Percentiles rank a stretch among this genome's conserved stretches.
Evolutionary conservation across 2,329 filamentous ascomycete genomes (phyloP).

Genomic region (Aspergillus ruber): DNA sequence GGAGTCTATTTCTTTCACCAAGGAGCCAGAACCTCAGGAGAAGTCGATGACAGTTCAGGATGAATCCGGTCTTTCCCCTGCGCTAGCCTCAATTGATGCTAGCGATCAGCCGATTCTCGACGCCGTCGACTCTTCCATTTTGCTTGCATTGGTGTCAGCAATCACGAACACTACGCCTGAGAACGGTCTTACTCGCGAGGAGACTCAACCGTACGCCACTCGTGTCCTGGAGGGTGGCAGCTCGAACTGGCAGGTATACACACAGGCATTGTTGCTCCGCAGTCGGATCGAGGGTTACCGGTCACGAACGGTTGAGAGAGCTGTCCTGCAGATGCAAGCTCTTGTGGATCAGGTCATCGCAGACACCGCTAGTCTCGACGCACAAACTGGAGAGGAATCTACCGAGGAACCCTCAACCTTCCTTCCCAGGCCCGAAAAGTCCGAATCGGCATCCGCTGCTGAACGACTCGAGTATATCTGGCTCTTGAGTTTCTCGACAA

Average conservation of each 20-base stretch:
- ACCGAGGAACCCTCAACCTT: conserved; percentile 63
- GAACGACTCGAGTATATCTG: conserved; percentile 79
- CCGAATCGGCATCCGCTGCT: conserved; percentile 66
- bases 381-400: conserved; percentile 23
- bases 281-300: conserved; percentile 84
- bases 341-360: conserved; percentile 92
- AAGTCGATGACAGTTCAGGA: conserved; percentile 34
- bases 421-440: conserved; percentile 66
- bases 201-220: conserved; percentile 84
- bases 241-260: conserved; percentile 97
- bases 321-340: conserved; percentile 86
- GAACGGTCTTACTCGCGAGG: conserved; percentile 83
- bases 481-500: conserved; percentile 71
- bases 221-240: conserved; percentile 81
- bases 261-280: conserved; percentile 81
- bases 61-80: conserved; percentile 50
- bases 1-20: conserved; percentile 75
- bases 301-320: conserved; percentile 80
- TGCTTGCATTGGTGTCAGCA: conserved; percentile 73
- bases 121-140: conserved; percentile 80
- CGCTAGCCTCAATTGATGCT: conserved; percentile 62
- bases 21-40: conserved; percentile 39
- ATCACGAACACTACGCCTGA: conserved; percentile 82
- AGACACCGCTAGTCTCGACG: conserved; percentile 57
- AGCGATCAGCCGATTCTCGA: conserved; percentile 75